These are phyloP conservation scores for Agastache rugosa DNA, from an alignment of 257 asterid genomes.

Conservation along the genomic window DNA sequence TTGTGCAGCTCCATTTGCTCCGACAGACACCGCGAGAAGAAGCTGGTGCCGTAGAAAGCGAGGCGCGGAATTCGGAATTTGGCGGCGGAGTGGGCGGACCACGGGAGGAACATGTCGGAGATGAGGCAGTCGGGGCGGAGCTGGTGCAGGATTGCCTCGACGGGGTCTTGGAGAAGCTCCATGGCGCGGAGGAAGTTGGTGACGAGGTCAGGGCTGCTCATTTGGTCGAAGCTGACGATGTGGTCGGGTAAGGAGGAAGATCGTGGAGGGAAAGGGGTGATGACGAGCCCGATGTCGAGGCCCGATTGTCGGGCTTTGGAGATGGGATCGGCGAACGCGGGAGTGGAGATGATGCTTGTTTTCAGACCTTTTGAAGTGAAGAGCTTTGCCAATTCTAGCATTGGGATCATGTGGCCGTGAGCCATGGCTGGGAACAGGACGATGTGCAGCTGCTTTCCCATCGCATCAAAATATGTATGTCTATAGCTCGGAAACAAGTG, in stretches of 20 bases:
- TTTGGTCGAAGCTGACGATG: slow-evolving; percentile 43
- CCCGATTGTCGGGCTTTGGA: slow-evolving; percentile 36
- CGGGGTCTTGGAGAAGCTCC: slow-evolving; percentile 41
- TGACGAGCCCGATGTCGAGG: slow-evolving; percentile 36
- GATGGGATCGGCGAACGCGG: slow-evolving; percentile 36
- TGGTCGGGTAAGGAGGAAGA: slow-evolving; percentile 52
- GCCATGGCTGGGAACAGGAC: slow-evolving; percentile 57
- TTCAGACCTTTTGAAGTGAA: slow-evolving; percentile 53
- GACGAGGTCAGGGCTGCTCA: slow-evolving; percentile 25
- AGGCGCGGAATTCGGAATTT: slow-evolving; percentile 54
- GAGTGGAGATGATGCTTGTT: slow-evolving; percentile 52
- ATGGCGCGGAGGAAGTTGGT: slow-evolving; percentile 41
- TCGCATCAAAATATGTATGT: not conserved
- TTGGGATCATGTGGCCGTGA: slow-evolving; percentile 66
- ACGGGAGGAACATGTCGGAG: slow-evolving; percentile 55
- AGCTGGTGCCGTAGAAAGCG: slow-evolving; percentile 50
- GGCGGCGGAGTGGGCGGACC: slow-evolving; percentile 54
- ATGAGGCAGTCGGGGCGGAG: slow-evolving; percentile 45
- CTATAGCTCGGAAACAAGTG: too few species aligned
- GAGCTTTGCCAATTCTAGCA: slow-evolving; percentile 65
- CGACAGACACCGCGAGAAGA: slow-evolving; percentile 36
- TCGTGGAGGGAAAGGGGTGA: slow-evolving; percentile 48
- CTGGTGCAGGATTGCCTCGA: slow-evolving; percentile 45
- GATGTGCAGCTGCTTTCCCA: slow-evolving; percentile 45
- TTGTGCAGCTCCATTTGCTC: slow-evolving; percentile 40